Evolutionary conservation across 192 early-diverging fungal genomes (phyloP), one percentile per base, ranked within the genome.

Genomic region (Podila verticillata): DNA sequence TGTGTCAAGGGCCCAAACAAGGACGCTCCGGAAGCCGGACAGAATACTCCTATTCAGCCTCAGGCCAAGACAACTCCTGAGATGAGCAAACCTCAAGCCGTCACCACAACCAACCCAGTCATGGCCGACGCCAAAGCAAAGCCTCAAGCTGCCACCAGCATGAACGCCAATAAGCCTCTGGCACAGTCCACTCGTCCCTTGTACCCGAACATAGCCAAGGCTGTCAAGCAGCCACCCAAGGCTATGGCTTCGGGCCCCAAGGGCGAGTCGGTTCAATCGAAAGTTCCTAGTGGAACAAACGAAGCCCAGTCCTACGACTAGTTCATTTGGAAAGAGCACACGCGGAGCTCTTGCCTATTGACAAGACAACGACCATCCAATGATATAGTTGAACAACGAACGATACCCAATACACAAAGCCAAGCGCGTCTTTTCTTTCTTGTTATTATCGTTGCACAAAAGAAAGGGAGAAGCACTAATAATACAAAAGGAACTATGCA

Each of bases 401-500:
- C 13, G 0, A 44, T 44, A 17, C 15, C 39, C 39, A 44, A 44
- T 44, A 44, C 15, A 44, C 39, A 15, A 44, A 15, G 4, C 39
- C 6, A 35, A 39, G 36, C 36, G 36, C 36, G 9, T 39, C 8
- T 0, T 0, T 12, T 5, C 8, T 7, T 39, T 12, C 15, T 44
- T 44, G 12, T 44, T 44, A 44, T 44, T 44, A 4, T 44, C 39
- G 13, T 15, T 17, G 12, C 30, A 35, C 7, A 17, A 62, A 62
- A 62, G 2, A 62, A 36, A 36, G 61, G 34, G 22, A 22, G 13
- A 7, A n/a, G 61, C 5, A 17, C 26, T 17, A 61, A 36, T 22
- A 22, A 34, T 36, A 74, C 48, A 67, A 63, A 61, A 66, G 36
- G 3, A 59, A 39, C 26, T 71, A 71, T 71, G 75, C 75, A 36